Percentiles rank a stretch among this genome's conserved stretches.
phyloP scores from a whole-genome alignment of 352 stramenopile species.

The Pythium oligandrum region DNA sequence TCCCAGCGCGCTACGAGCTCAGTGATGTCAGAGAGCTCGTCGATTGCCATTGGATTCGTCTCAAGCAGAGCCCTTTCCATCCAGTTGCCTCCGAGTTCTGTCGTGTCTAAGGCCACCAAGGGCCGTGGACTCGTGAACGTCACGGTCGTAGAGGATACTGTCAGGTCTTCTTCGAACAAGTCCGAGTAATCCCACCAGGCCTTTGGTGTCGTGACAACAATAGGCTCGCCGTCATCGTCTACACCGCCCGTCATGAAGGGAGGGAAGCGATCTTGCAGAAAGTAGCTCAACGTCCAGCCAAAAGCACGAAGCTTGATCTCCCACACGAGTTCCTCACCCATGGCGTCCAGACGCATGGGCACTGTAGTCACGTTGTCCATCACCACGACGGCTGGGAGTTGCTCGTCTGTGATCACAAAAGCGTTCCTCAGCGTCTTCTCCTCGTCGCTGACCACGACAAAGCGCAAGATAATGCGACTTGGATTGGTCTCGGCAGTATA shows the following conservation, averaged over 20 bases:
- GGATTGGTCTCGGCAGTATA: constrained; percentile 8
- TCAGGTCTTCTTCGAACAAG: constrained; percentile 4
- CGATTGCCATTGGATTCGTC: too few relatives aligned
- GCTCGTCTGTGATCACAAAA: constrained; percentile 19
- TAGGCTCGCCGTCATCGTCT: background rate
- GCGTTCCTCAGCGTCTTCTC: constrained; percentile 22
- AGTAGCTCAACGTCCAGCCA: background rate
- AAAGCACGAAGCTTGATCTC: constrained; percentile 8
- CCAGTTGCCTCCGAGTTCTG: too few relatives aligned
- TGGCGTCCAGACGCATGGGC: constrained; percentile 9
- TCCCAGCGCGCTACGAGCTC: too few relatives aligned
- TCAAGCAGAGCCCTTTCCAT: too few relatives aligned
- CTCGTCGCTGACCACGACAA: constrained; percentile 23
- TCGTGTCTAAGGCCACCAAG: too few relatives aligned
- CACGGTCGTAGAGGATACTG: too few relatives aligned
- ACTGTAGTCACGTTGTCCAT: constrained; percentile 16
- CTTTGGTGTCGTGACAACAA: background rate
- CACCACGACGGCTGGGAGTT: constrained; percentile 24
- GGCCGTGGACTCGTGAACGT: too few relatives aligned
- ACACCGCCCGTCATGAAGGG: constrained; percentile 5
- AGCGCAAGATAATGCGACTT: constrained; percentile 17
- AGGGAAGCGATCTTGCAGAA: constrained; percentile 5
- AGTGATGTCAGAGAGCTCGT: too few relatives aligned
- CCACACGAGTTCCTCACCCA: constrained; percentile 7
- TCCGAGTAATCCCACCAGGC: constrained; percentile 20